These are phyloP conservation scores for Calophaca sinica DNA, from an alignment of 306 rosid genomes.

Conservation along the genomic window DNA sequence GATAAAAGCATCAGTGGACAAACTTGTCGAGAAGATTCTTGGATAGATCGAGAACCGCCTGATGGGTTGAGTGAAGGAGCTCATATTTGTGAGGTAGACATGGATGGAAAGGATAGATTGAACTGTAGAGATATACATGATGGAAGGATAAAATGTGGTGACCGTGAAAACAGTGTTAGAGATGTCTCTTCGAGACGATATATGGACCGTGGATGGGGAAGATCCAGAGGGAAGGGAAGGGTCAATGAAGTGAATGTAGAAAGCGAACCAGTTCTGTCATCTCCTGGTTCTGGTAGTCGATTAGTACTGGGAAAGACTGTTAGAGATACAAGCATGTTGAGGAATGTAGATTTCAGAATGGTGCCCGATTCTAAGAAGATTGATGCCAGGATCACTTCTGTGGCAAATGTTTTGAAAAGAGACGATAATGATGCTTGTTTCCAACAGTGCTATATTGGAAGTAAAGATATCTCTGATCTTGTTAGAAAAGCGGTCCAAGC, in stretches of 20 bases:
- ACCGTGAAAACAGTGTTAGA: conserved; percentile 70
- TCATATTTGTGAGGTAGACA: conserved; percentile 51
- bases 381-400: conserved; percentile 53
- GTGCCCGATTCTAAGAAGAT: conserved; percentile 61
- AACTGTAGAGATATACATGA: conserved; percentile 61
- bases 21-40: conserved; percentile 58
- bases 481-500: conserved; percentile 83
- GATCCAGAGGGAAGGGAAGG: conserved; percentile 83
- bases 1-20: conserved; percentile 61
- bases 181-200: conserved; percentile 78
- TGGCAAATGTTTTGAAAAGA: conserved; percentile 60
- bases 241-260: conserved; percentile 68
- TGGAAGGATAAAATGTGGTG: conserved; percentile 68
- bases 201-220: conserved; percentile 65
- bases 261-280: conserved; percentile 63
- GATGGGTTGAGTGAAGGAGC: conserved; percentile 59
- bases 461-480: conserved; percentile 68
- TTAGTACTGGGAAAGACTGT: conserved; percentile 62
- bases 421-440: conserved; percentile 83
- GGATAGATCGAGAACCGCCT: conserved; percentile 59
- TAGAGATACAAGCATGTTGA: conserved; percentile 62
- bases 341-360: conserved; percentile 64
- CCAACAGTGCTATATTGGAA: conserved; percentile 76
- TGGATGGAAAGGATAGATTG: conserved; percentile 67
- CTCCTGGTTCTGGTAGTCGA: conserved; percentile 78